Conservation (phyloP, 2,329 filamentous ascomycete genomes). For the Aureobasidium mangrovei region DNA sequence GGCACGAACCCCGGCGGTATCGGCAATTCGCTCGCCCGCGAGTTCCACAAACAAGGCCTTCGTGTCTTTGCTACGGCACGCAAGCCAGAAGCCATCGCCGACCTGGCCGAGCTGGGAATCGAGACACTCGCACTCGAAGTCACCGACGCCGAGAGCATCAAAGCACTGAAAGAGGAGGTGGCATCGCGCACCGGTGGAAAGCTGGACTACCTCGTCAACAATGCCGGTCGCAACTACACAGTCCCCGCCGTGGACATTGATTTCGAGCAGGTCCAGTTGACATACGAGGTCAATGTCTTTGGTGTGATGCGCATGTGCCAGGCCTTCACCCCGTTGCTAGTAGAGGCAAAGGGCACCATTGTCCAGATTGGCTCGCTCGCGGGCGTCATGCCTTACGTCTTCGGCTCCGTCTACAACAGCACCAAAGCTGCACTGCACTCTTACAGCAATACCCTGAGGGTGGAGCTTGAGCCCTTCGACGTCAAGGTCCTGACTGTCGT, state of each 20-base stretch:
- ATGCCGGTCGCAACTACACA: conserved; percentile 49
- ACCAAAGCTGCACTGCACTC: conserved; percentile 52
- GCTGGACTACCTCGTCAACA: conserved; percentile 51
- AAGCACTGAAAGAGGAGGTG: conserved; percentile 39
- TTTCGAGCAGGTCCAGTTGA: conserved; percentile 36
- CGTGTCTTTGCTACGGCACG: conserved; percentile 52
- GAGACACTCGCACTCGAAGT: conserved; percentile 49
- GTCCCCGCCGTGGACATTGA: conserved; percentile 50
- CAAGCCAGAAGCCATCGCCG: conserved; percentile 39
- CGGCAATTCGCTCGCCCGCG: conserved; percentile 48
- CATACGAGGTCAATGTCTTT: conserved; percentile 49
- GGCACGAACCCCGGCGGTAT: conserved; percentile 47
- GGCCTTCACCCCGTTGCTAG: conserved; percentile 46
- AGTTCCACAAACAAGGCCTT: conserved; percentile 46
- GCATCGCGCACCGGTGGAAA: conserved; percentile 38
- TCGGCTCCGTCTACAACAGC: conserved; percentile 44
- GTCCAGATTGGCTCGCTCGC: conserved; percentile 36
- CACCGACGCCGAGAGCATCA: conserved; percentile 41
- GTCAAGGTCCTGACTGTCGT: conserved; percentile 42
- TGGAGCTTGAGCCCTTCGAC: conserved; percentile 46
- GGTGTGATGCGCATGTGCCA: conserved; percentile 50
- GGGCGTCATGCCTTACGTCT: conserved; percentile 36
- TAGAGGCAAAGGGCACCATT: conserved; percentile 31
- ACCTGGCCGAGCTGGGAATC: conserved; percentile 43
- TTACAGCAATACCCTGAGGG: conserved; percentile 49